Evolutionary conservation across 192 early-diverging fungal species (phyloP).

Genomic region (Rhizoclosmatium globosum): DNA sequence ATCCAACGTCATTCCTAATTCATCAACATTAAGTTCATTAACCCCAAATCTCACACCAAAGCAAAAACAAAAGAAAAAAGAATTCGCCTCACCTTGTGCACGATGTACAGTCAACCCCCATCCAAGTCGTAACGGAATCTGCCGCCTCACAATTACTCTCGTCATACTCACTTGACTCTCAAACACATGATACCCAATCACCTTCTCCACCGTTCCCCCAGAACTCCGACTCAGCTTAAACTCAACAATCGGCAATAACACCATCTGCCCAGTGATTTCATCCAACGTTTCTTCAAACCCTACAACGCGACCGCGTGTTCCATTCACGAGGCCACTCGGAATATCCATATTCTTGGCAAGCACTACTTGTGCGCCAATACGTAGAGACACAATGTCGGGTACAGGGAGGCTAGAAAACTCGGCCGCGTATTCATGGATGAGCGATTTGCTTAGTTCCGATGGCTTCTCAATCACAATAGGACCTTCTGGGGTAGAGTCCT

Average conservation of each 20-base stretch:
- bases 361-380: conserved; percentile 56
- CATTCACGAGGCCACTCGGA: conserved; percentile 52
- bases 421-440: background rate
- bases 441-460: background rate
- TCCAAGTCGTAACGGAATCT: conserved; percentile 56
- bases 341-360: conserved; percentile 49
- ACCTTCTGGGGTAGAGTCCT: too few species aligned
- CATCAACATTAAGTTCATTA: background rate
- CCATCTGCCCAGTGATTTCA: background rate
- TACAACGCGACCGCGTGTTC: conserved; percentile 50
- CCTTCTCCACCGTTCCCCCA: conserved; percentile 4
- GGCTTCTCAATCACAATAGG: background rate
- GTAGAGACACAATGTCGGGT: conserved; percentile 32
- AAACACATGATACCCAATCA: conserved; percentile 44
- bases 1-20: conserved; percentile 58
- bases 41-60: background rate
- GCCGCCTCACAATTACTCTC: conserved; percentile 36
- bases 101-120: conserved; percentile 63
- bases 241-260: conserved; percentile 49
- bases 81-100: conserved; percentile 44
- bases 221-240: conserved; percentile 29
- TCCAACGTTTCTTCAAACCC: conserved; percentile 43
- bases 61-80: background rate
- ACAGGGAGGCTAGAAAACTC: conserved; percentile 30
- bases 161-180: conserved; percentile 8